Evolutionary conservation across 495 filamentous ascomycete species (phyloP).

Genomic region (Hypoxylon fragiforme): DNA sequence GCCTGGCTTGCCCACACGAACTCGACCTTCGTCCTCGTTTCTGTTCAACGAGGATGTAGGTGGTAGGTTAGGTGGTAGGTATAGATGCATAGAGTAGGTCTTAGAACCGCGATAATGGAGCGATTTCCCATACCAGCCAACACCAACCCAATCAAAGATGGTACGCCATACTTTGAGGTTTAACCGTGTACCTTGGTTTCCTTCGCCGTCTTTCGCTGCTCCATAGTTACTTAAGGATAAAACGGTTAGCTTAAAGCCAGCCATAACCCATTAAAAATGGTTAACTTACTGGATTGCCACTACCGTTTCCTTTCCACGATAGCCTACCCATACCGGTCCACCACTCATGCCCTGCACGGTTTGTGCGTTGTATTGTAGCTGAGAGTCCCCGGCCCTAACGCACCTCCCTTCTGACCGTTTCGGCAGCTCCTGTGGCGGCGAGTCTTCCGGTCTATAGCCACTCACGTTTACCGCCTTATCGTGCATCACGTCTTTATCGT

Average conservation of each 20-base stretch:
- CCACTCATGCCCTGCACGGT: slow-evolving; percentile 27
- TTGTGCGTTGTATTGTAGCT: slow-evolving; percentile 20
- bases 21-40: neutral
- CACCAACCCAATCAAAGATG: slow-evolving; percentile 17
- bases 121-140: slow-evolving; percentile 19
- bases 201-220: neutral
- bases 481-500: slow-evolving; percentile 6
- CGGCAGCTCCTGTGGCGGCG: neutral
- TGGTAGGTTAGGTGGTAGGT: neutral
- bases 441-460: slow-evolving; percentile 11
- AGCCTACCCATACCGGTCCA: slow-evolving; percentile 30
- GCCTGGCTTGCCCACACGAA: slow-evolving; percentile 23
- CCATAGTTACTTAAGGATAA: slow-evolving; percentile 18
- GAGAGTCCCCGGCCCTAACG: neutral
- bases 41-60: too few species aligned
- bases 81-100: slow-evolving; percentile 20
- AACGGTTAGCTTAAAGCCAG: neutral
- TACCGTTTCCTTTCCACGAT: slow-evolving; percentile 20
- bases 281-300: slow-evolving; percentile 28
- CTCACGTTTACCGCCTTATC: slow-evolving; percentile 9
- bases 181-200: slow-evolving; percentile 15
- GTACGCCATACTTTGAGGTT: slow-evolving; percentile 10
- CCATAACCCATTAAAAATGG: neutral
- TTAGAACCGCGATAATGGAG: slow-evolving; percentile 14
- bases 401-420: slow-evolving; percentile 13